Base-by-base conservation (phyloP, 2,329 filamentous ascomycete genomes). In the Paracoccidioides lutzii region DNA sequence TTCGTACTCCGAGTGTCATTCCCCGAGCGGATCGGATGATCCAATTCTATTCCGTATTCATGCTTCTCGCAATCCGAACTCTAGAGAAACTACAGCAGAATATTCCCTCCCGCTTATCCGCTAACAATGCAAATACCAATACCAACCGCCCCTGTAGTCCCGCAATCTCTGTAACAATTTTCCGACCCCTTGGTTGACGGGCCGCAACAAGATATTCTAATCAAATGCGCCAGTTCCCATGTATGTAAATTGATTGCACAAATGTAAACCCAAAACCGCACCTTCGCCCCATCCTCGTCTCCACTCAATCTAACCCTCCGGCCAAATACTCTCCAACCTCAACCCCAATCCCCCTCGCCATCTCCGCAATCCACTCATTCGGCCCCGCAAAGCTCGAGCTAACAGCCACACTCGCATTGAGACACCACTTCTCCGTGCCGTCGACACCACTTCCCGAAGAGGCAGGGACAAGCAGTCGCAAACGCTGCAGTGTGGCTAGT, bases 381-480 rank as follows among this genome's bases (percentile, higher is more conserved):
- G 44, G 37, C 0, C 46, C 54, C 4, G 32, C 35, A 6, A 54
- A 55, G n/a, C 52, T 49, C 5, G 37, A 41, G 12, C 40, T 44
- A 50, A 59, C 59, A 22, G 59, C 56, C 15, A 59, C 54, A 28
- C 69, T 72, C 6, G 76, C 71, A 64, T 75, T 75, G 12, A 75
- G 70, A 56, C 69, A 71, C 75, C 75, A 77, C 54, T 75, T 76
- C 59, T 74, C 74, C 8, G 60, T 59, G 42, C 64, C 64, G 52
- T 65, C 61, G 7, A 64, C 65, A 52, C 61, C 67, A 33, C 67
- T 65, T 32, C 62, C 63, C 22, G 68, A 66, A 12, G 69, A 68
- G 4, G 71, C 66, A 14, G 73, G 71, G 0, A 75, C 71, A n/a
- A 77, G 67, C 6, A 77, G 66, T 33, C 75, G 69, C 38, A 77